A percentile compares a stretch with the other conserved stretches of the same genome.
Evolutionary conservation across 1,284 basidiomycete species (phyloP).

Genomic region (Puccinia polysora): DNA sequence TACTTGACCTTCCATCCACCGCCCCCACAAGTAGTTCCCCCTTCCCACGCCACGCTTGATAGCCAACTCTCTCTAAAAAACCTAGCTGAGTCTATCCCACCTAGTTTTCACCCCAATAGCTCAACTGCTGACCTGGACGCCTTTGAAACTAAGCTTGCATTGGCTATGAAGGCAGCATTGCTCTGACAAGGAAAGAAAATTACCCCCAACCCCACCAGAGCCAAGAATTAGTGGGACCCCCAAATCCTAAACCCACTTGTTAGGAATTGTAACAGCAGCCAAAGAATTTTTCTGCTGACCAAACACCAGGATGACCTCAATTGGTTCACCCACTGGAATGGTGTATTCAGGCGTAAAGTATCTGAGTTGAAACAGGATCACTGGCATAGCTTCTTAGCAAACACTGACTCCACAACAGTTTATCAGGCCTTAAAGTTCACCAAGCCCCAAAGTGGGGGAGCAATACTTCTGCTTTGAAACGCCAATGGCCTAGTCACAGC

Average conservation of each 20-base stretch:
- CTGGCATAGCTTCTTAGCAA: conserved; percentile 11
- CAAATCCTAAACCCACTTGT: conserved; percentile 2
- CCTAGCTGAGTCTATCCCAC: background rate
- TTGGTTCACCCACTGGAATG: background rate
- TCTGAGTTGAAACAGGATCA: background rate
- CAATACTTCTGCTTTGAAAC: background rate
- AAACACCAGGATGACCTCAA: background rate
- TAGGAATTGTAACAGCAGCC: background rate
- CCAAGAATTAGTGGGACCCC: conserved; percentile 14
- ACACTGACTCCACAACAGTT: background rate
- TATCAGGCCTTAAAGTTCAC: conserved; percentile 11
- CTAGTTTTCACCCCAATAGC: background rate
- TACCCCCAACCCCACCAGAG: background rate
- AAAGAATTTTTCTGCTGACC: background rate
- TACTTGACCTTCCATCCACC: background rate
- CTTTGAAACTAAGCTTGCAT: background rate
- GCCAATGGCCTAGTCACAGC: background rate
- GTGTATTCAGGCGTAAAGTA: background rate
- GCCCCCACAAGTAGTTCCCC: background rate
- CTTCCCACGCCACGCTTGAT: background rate
- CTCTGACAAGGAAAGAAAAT: background rate
- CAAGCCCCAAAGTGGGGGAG: background rate
- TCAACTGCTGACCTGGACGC: background rate
- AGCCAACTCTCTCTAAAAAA: too few relatives aligned
- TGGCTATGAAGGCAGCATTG: background rate